phyloP scores from a whole-genome alignment of 305 asterid species.

The Rubia tinctorum region DNA sequence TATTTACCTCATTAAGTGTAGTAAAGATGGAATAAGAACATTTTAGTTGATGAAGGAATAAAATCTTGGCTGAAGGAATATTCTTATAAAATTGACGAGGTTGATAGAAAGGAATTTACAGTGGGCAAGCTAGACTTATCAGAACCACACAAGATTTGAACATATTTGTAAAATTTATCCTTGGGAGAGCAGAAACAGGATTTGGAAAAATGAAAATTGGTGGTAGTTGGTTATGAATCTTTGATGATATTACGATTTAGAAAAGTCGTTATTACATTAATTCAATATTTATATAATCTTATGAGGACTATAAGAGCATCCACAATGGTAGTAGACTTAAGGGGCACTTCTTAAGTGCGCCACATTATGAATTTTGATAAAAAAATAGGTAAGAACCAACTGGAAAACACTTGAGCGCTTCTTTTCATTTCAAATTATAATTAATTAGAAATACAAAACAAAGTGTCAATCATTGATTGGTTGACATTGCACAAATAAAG shows the following conservation, averaged over 20 bases:
- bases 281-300: not conserved
- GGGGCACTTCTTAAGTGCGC: too few relatives aligned
- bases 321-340: too few relatives aligned
- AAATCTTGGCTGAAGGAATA: too few relatives aligned
- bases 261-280: not conserved
- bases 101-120: too few relatives aligned
- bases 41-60: not conserved
- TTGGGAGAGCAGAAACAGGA: not conserved
- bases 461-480: too few relatives aligned
- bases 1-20: not conserved
- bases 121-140: not conserved
- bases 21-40: not conserved
- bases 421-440: too few relatives aligned
- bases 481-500: too few relatives aligned
- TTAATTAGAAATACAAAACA: too few relatives aligned
- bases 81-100: too few relatives aligned
- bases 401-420: too few relatives aligned
- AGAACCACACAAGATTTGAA: not conserved
- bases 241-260: not conserved
- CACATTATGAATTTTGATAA: too few relatives aligned
- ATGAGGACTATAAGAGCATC: not conserved
- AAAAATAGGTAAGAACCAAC: too few relatives aligned
- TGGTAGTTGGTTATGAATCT: not conserved
- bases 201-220: not conserved
- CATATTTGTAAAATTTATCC: not conserved